Evolutionary conservation across 306 rosid genomes (phyloP).

Genomic region (Casuarina cunninghamiana): DNA sequence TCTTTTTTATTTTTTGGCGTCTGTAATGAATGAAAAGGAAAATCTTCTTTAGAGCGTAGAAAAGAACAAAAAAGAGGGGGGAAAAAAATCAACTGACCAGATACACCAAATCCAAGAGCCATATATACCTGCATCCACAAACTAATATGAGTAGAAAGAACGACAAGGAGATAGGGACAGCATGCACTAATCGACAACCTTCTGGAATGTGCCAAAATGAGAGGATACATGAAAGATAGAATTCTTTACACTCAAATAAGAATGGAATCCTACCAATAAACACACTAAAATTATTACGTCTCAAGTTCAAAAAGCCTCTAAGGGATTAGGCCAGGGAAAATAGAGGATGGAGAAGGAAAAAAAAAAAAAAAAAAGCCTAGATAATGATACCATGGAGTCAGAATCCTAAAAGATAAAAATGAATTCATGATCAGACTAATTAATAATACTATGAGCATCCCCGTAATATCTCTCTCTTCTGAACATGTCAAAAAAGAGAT

Average conservation of each 20-base stretch:
- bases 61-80: background rate
- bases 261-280: background rate
- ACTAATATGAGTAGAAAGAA: background rate
- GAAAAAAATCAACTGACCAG: conserved; percentile 41
- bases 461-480: background rate
- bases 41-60: background rate
- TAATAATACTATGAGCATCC: background rate
- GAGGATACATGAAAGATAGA: background rate
- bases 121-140: conserved; percentile 50
- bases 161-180: conserved; percentile 3
- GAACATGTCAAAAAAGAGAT: background rate
- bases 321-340: background rate
- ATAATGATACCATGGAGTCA: background rate
- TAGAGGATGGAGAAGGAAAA: too few species aligned
- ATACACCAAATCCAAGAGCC: conserved; percentile 44
- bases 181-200: background rate
- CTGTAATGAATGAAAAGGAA: background rate
- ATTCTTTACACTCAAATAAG: background rate
- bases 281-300: background rate
- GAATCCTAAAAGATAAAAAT: background rate
- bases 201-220: background rate
- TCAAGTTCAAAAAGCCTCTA: background rate
- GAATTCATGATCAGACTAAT: background rate
- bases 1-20: background rate
- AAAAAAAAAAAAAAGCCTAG: background rate